phyloP scores from a whole-genome alignment of 192 early-diverging fungal genomes.

The Radiomyces spectabilis region DNA sequence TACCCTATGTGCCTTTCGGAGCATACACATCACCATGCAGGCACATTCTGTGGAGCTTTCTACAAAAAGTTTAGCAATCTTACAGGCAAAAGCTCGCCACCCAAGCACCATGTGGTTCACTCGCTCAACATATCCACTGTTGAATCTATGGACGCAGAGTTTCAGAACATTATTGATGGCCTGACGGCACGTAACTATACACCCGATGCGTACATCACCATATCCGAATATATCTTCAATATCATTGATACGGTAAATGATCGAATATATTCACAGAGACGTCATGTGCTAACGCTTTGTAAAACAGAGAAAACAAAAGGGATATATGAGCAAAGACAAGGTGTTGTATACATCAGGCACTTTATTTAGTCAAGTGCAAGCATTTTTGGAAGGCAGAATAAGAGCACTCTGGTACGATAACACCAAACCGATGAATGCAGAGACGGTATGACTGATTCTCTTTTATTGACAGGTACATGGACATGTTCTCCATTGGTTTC shows the following conservation, averaged over 20 bases:
- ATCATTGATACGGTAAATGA: constrained; percentile 9
- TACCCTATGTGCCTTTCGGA: constrained; percentile 3
- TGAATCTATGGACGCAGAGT: not conserved
- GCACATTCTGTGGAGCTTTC: constrained; percentile 1
- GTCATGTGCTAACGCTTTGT: not conserved
- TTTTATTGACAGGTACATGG: constrained; percentile 1
- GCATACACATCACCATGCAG: not conserved
- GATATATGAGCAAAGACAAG: constrained; percentile 1
- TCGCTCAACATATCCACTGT: constrained; percentile 2
- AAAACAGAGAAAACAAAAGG: constrained; percentile 8
- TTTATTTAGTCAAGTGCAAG: constrained; percentile 11
- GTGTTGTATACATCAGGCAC: constrained; percentile 6
- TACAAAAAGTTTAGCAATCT: not conserved
- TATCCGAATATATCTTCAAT: constrained; percentile 13
- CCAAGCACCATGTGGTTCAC: constrained; percentile 1
- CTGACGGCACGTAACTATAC: not conserved
- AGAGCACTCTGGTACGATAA: constrained; percentile 4
- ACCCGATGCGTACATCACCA: constrained; percentile 9
- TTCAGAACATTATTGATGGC: not conserved
- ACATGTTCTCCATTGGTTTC: constrained; percentile 13
- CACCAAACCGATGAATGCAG: not conserved
- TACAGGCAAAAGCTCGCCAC: no score
- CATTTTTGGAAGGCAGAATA: not conserved
- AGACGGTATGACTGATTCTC: not conserved
- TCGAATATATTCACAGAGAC: not conserved